phyloP scores from a whole-genome alignment of 169 alveolate species.

The Cyclospora cayetanensis region DNA sequence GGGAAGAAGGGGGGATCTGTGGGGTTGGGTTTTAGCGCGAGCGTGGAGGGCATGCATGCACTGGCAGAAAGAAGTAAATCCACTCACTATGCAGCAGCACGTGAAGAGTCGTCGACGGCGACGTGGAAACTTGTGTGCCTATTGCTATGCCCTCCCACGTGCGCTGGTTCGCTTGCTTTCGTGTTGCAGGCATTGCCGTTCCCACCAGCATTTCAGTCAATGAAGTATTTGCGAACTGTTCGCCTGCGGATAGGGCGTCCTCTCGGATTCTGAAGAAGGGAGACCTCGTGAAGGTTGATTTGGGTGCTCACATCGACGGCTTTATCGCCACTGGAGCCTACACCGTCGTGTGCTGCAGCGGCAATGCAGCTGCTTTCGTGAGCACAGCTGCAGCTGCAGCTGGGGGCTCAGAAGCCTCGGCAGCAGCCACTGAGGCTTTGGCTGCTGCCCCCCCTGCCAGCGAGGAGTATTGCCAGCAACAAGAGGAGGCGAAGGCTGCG shows the following conservation, averaged over 20 bases:
- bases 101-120: too few relatives aligned
- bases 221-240: constrained; percentile 93
- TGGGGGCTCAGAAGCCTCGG: neutral
- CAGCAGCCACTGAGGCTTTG: neutral
- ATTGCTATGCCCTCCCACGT: too few relatives aligned
- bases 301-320: constrained; percentile 95
- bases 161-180: neutral
- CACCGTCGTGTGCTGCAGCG: constrained; percentile 78
- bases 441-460: neutral
- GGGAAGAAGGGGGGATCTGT: too few relatives aligned
- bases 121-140: too few relatives aligned
- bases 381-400: constrained; percentile 26
- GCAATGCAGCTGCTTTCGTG: neutral
- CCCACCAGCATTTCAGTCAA: constrained; percentile 97
- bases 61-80: too few relatives aligned
- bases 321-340: constrained; percentile 89
- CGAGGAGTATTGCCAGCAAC: constrained; percentile 1
- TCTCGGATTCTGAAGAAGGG: constrained; percentile 83
- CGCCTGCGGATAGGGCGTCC: constrained; percentile 89
- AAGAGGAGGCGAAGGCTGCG: neutral
- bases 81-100: too few relatives aligned
- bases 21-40: too few relatives aligned
- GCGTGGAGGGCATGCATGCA: too few relatives aligned
- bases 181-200: constrained; percentile 92
- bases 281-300: constrained; percentile 93